Percentiles rank a stretch among this genome's conserved stretches.
phyloP scores from a whole-genome alignment of 768 basidiomycete genomes.

The Dendrothele bispora region DNA sequence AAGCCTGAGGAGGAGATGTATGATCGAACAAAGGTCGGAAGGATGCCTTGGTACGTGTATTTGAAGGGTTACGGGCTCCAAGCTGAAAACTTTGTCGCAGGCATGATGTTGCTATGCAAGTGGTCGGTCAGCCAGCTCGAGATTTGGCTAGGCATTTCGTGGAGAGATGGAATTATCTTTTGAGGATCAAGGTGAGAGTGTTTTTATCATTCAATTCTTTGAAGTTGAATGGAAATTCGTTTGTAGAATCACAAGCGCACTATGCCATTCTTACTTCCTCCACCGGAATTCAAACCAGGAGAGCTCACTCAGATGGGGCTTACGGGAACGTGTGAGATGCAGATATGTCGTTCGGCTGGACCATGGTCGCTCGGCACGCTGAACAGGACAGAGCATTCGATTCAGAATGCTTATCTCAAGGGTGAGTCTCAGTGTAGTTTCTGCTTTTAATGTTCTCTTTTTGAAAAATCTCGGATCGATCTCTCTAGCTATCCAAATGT shows the following conservation, averaged over 20 bases:
- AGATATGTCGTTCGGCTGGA: constrained; percentile 93
- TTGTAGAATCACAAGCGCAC: constrained; percentile 81
- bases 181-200: constrained; percentile 80
- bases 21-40: constrained; percentile 81
- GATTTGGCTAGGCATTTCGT: constrained; percentile 95
- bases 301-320: constrained; percentile 80
- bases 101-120: constrained; percentile 97
- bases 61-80: not conserved
- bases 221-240: not conserved
- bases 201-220: not conserved
- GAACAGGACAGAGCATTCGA: constrained; percentile 83
- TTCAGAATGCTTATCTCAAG: constrained; percentile 92
- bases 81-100: constrained; percentile 36
- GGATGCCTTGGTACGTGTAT: constrained; percentile 88
- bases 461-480: not conserved
- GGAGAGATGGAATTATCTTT: constrained; percentile 92
- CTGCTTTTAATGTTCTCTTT: not conserved
- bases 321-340: constrained; percentile 95
- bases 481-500: constrained; percentile 79
- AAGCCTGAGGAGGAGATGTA: constrained; percentile 97
- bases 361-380: constrained; percentile 96
- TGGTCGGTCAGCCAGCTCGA: constrained; percentile 94
- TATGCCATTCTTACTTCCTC: constrained; percentile 94
- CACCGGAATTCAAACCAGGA: constrained; percentile 84
- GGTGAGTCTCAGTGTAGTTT: constrained; percentile 40